phyloP scores from a whole-genome alignment of 176 grass and related monocot species.

The Tillandsia fasciculata region DNA sequence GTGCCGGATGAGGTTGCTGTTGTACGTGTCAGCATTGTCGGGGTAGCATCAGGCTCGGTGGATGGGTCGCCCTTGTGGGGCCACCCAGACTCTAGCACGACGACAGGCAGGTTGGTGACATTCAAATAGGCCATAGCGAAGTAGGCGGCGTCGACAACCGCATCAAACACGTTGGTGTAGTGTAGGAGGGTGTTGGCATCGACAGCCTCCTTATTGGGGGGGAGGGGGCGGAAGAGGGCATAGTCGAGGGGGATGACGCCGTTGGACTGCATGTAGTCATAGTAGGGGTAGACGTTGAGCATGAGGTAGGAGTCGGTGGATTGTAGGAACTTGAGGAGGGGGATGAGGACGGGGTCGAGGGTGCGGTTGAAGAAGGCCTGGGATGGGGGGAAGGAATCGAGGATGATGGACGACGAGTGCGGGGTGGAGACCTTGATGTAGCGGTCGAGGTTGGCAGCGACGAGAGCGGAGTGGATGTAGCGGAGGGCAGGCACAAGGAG shows the following conservation, averaged over 20 bases:
- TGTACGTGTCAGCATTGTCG: conserved; percentile 90
- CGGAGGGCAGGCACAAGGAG: conserved; percentile 66
- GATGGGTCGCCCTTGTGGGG: conserved; percentile 87
- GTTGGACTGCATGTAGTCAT: conserved; percentile 97
- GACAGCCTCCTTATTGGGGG: conserved; percentile 93
- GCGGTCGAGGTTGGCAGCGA: conserved; percentile 74
- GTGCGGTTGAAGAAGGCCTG: conserved; percentile 99
- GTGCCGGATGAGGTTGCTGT: conserved; percentile 88
- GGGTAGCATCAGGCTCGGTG: conserved; percentile 63
- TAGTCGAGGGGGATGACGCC: conserved; percentile 92
- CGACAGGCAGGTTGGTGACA: conserved; percentile 76
- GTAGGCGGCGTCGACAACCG: conserved; percentile 82
- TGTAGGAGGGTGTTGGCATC: conserved; percentile 94
- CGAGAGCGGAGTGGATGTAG: conserved; percentile 86
- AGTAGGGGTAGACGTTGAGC: conserved; percentile 97
- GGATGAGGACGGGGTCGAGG: conserved; percentile 45
- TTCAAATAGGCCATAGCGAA: conserved; percentile 94
- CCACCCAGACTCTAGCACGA: conserved; percentile 92
- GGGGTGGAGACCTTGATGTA: conserved; percentile 81
- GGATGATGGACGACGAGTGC: conserved; percentile 91
- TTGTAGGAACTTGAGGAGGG: conserved; percentile 77
- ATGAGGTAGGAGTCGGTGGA: conserved; percentile 65
- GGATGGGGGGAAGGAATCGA: conserved; percentile 91
- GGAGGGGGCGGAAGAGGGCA: conserved; percentile 76
- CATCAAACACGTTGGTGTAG: conserved; percentile 97